phyloP scores from a whole-genome alignment of 1,139 yeast species.

The Blastobotrys illinoisensis region DNA sequence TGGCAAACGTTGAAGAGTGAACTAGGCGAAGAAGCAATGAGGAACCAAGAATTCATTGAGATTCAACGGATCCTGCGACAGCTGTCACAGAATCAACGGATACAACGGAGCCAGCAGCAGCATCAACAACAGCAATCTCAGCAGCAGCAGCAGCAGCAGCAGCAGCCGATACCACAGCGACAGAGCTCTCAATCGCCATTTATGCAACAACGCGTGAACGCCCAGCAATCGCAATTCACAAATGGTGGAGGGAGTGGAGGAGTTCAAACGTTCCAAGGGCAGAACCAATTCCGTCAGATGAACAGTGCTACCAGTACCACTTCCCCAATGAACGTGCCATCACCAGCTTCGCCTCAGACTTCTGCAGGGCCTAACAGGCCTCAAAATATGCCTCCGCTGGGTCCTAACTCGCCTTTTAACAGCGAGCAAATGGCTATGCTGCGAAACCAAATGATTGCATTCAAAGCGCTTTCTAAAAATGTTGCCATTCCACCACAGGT shows the following conservation, averaged over 20 bases:
- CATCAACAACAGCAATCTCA: conserved; percentile 19
- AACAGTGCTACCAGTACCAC: neutral
- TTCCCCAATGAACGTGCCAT: neutral
- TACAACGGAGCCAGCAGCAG: conserved; percentile 33
- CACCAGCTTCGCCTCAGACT: conserved; percentile 21
- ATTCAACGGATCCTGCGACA: conserved; percentile 27
- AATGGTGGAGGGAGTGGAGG: neutral
- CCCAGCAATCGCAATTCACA: conserved; percentile 1
- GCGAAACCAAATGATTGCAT: conserved; percentile 64
- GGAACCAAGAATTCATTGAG: conserved; percentile 32
- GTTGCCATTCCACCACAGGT: conserved; percentile 54
- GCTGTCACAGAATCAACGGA: conserved; percentile 30
- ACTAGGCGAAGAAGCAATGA: conserved; percentile 35
- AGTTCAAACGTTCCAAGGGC: conserved; percentile 1
- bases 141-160: conserved; percentile 24
- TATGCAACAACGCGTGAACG: conserved; percentile 2
- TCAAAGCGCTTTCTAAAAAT: conserved; percentile 68
- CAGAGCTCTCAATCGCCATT: conserved; percentile 2
- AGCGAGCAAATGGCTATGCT: conserved; percentile 48
- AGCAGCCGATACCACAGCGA: conserved; percentile 8
- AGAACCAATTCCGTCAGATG: conserved; percentile 4
- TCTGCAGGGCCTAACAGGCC: conserved; percentile 11
- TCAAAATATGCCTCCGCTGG: conserved; percentile 11
- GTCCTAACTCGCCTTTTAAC: conserved; percentile 24
- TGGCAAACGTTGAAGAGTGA: conserved; percentile 31